phyloP scores from a whole-genome alignment of 2,329 filamentous ascomycete genomes.

The Aspergillus fumigatiaffinis region DNA sequence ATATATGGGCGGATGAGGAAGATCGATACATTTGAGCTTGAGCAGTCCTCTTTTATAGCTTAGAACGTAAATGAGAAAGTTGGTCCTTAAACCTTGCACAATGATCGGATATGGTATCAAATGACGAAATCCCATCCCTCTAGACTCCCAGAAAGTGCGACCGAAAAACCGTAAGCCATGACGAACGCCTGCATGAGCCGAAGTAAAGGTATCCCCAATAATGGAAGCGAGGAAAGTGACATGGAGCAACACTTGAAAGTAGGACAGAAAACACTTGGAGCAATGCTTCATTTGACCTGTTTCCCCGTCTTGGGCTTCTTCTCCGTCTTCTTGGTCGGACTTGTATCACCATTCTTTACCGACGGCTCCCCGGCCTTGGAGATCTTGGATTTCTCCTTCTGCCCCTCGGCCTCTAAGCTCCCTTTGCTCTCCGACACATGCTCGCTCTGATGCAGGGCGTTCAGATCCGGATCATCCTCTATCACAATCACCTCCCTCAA shows the following conservation, averaged over 20 bases:
- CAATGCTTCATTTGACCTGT: slow-evolving; percentile 12
- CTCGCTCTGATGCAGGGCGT: slow-evolving; percentile 7
- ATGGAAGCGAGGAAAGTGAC: background rate
- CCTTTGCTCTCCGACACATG: background rate
- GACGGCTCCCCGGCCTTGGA: slow-evolving; percentile 2
- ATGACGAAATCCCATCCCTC: background rate
- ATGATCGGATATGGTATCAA: background rate
- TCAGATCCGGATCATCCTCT: slow-evolving; percentile 32
- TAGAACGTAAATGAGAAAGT: too few relatives aligned
- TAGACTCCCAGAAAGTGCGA: background rate
- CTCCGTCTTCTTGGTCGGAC: slow-evolving; percentile 22
- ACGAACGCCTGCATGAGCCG: background rate
- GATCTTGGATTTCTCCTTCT: slow-evolving; percentile 8
- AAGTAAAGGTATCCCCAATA: too few relatives aligned
- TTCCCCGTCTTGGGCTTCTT: slow-evolving; percentile 23
- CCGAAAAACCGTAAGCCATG: background rate
- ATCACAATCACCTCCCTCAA: slow-evolving; percentile 49
- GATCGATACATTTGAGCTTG: too few relatives aligned
- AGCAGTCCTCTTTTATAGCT: too few relatives aligned
- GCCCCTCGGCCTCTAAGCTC: slow-evolving; percentile 7
- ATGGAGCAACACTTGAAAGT: background rate
- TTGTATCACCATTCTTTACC: slow-evolving; percentile 20
- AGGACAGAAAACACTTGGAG: background rate
- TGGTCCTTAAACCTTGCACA: background rate
- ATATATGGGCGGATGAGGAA: too few relatives aligned